A percentile compares a stretch with the other conserved stretches of the same genome.
Evolutionary conservation across 805 yeast species (phyloP).

Genomic region (Candida anglica): DNA sequence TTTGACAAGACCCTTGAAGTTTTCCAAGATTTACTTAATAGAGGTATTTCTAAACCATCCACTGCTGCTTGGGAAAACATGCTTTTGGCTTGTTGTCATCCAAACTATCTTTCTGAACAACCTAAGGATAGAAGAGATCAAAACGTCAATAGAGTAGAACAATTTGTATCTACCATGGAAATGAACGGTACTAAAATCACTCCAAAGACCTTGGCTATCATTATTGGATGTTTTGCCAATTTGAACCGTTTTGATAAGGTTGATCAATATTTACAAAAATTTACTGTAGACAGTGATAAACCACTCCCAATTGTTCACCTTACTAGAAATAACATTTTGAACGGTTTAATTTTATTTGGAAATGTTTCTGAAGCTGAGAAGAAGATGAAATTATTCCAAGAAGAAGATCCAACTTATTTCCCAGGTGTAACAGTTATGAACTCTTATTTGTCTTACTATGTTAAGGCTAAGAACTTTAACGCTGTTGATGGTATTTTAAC

Average conservation of each 20-base stretch:
- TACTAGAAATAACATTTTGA: constrained; percentile 42
- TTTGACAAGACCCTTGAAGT: constrained; percentile 36
- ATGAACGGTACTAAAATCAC: constrained; percentile 33
- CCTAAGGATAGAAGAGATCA: constrained; percentile 21
- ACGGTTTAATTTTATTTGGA: constrained; percentile 39
- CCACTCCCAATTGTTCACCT: constrained; percentile 29
- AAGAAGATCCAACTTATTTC: constrained; percentile 25
- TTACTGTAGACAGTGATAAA: constrained; percentile 9
- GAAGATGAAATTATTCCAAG: constrained; percentile 33
- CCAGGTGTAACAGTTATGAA: constrained; percentile 53
- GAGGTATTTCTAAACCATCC: constrained; percentile 36
- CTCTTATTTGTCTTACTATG: constrained; percentile 41
- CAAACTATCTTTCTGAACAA: constrained; percentile 22
- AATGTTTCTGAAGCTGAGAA: constrained; percentile 43
- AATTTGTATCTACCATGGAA: constrained; percentile 26
- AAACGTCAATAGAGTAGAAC: constrained; percentile 18
- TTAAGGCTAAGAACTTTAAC: constrained; percentile 35
- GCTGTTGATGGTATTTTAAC: constrained; percentile 47
- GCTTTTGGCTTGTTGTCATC: constrained; percentile 44
- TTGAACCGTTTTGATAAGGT: constrained; percentile 40
- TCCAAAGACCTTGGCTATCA: constrained; percentile 44
- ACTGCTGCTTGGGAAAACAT: constrained; percentile 58
- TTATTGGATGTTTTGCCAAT: constrained; percentile 46
- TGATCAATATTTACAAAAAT: constrained; percentile 23
- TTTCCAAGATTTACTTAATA: constrained; percentile 47